Conservation (phyloP, 345 rosid species). For the Linum usitatissimum region DNA sequence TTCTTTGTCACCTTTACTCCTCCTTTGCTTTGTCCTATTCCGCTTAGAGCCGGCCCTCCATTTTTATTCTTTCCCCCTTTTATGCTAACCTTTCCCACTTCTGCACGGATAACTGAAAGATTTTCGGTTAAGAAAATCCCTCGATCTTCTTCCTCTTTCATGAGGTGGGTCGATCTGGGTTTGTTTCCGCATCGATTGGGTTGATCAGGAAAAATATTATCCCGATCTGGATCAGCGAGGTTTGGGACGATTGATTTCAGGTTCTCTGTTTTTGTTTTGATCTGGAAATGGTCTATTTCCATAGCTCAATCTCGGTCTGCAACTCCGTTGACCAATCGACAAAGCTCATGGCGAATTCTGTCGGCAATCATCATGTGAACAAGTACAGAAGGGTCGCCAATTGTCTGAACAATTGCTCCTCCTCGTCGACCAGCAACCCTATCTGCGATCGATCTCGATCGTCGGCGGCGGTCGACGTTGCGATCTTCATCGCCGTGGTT, state of each 20-base stretch:
- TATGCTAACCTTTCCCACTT: too few relatives aligned
- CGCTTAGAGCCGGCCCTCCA: too few relatives aligned
- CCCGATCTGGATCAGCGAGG: slow-evolving; percentile 9
- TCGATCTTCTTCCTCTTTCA: not conserved
- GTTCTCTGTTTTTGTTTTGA: slow-evolving; percentile 16
- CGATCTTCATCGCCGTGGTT: slow-evolving; percentile 60
- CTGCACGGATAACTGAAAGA: too few relatives aligned
- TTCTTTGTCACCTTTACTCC: too few relatives aligned
- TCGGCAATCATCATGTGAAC: slow-evolving; percentile 24
- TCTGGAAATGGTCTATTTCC: slow-evolving; percentile 73
- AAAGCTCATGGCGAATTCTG: slow-evolving; percentile 43
- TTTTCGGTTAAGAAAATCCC: not conserved
- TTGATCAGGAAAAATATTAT: slow-evolving; percentile 14
- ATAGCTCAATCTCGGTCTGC: slow-evolving; percentile 76
- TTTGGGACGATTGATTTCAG: slow-evolving; percentile 1
- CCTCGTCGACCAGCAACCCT: slow-evolving; percentile 17
- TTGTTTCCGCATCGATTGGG: slow-evolving; percentile 17
- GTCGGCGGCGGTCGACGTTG: slow-evolving; percentile 53
- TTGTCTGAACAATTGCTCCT: slow-evolving; percentile 22
- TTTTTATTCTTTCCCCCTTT: too few relatives aligned
- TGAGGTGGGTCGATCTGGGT: slow-evolving; percentile 36
- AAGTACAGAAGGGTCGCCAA: slow-evolving; percentile 27
- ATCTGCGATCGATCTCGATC: slow-evolving; percentile 57
- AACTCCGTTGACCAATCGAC: slow-evolving; percentile 58
- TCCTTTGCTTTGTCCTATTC: too few relatives aligned